Evolutionary conservation across 495 filamentous ascomycete species (phyloP), one percentile per base, ranked within the genome.

Genomic region (Penicillium atrosanguineum): DNA sequence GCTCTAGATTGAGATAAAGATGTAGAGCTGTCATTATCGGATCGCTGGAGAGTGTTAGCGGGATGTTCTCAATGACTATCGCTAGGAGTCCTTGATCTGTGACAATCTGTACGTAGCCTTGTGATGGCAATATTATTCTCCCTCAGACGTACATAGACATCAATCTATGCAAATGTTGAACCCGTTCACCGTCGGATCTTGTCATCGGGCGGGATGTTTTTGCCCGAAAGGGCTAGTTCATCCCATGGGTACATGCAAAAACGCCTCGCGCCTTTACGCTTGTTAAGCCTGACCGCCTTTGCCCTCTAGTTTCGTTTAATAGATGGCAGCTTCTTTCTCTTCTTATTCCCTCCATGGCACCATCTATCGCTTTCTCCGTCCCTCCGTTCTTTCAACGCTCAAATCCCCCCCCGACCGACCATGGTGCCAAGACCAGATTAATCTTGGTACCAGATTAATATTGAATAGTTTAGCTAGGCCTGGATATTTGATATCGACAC

Each of bases 161-260:
- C 34, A 37, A n/a, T 12, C 2, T 37, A 3, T 37, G n/a, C 34
- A 37, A n/a, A 37, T 40, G 15, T 4, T 4, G 14, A 1, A 6
- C 7, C 12, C 9, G 16, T 48, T 37, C 16, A 38, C 16, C 2
- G 2, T 23, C 25, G 21, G 16, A 40, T 20, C 9, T 39, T 36
- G 28, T 46, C 31, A 15, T n/a, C 34, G 25, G 9, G 28, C 3
- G 21, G 52, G 56, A 59, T 55, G 14, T 41, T 36, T 59, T 59
- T 59, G 37, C 56, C 36, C 20, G 4, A 55, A 36, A 26, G 41
- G 51, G 56, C 47, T 59, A 59, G 56, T 41, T 6, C 28, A 28
- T 55, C 46, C 56, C 12, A 34, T 34, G 1, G 23, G 23, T 23
- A 23, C 23, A 2, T 23, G 23, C 23, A 23, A 23, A 23, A 23